phyloP scores from a whole-genome alignment of 345 rosid genomes.

The Turritis glabra region DNA sequence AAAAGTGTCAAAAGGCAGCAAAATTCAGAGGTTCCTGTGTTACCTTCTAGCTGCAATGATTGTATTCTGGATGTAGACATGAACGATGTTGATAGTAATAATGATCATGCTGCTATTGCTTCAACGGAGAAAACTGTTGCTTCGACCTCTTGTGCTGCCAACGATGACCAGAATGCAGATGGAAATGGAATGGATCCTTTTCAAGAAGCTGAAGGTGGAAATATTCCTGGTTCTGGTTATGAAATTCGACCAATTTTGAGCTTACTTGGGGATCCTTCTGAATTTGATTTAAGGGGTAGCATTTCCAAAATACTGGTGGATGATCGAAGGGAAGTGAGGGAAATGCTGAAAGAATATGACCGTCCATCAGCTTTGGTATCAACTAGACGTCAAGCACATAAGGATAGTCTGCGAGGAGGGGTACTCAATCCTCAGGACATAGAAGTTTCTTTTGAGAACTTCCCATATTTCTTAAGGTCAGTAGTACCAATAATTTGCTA shows the following conservation, averaged over 20 bases:
- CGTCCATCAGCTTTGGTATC: constrained; percentile 44
- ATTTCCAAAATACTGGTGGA: constrained; percentile 58
- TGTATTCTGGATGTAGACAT: constrained; percentile 61
- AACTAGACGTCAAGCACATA: constrained; percentile 66
- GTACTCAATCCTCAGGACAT: constrained; percentile 62
- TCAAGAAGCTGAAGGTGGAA: constrained; percentile 52
- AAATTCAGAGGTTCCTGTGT: constrained; percentile 55
- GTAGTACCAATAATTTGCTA: constrained; percentile 9
- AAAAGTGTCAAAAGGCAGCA: constrained; percentile 52
- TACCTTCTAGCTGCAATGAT: constrained; percentile 56
- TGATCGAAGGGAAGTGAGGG: constrained; percentile 55
- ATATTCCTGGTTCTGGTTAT: constrained; percentile 51
- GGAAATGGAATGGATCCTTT: constrained; percentile 52
- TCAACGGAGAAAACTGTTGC: constrained; percentile 41
- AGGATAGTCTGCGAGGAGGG: constrained; percentile 66
- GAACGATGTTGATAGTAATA: constrained; percentile 57
- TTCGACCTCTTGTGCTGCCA: constrained; percentile 45
- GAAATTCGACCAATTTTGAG: constrained; percentile 68
- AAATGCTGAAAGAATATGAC: constrained; percentile 52
- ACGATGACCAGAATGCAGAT: constrained; percentile 54
- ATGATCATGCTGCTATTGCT: constrained; percentile 53
- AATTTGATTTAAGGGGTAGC: constrained; percentile 55
- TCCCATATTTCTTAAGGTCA: constrained; percentile 90
- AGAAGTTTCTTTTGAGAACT: constrained; percentile 74
- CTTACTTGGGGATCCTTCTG: constrained; percentile 59